Conservation (phyloP, 176 grass and related monocot genomes). For the Carex pumila region DNA sequence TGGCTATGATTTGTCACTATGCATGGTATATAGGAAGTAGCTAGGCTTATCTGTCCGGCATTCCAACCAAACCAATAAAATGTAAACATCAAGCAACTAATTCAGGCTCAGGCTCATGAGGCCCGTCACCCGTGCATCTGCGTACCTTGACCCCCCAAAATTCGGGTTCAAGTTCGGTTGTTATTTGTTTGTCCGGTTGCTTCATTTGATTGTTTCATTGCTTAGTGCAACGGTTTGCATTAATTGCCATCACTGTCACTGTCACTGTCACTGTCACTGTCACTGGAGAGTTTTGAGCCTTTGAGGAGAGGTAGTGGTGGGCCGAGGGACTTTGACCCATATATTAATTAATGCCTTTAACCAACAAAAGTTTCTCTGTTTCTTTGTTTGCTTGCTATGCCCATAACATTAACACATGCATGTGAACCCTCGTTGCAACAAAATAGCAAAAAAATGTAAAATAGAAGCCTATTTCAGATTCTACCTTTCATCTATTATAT, state of each 20-base stretch:
- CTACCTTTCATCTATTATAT: too few relatives aligned
- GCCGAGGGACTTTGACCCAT: conserved; percentile 5
- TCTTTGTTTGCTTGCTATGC: not conserved
- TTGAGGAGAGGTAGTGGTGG: not conserved
- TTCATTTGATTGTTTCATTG: too few relatives aligned
- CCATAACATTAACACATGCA: not conserved
- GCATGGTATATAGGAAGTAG: not conserved
- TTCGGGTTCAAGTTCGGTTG: not conserved
- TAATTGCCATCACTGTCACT: too few relatives aligned
- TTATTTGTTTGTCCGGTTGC: not conserved
- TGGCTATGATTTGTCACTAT: not conserved
- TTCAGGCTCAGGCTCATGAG: not conserved
- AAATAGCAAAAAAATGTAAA: not conserved
- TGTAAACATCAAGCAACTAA: not conserved
- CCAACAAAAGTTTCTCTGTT: not conserved
- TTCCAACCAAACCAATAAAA: not conserved
- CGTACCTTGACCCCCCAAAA: not conserved
- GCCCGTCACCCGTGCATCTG: too few relatives aligned
- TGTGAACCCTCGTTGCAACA: not conserved
- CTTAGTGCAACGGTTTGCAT: not conserved
- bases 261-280: too few relatives aligned
- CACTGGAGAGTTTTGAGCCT: too few relatives aligned
- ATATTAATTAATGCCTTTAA: not conserved
- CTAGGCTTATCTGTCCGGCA: not conserved
- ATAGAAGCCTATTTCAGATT: too few relatives aligned